These are phyloP conservation scores for Aphanoascus verrucosus DNA, from an alignment of 2,329 filamentous ascomycete species.

Conservation along the genomic window DNA sequence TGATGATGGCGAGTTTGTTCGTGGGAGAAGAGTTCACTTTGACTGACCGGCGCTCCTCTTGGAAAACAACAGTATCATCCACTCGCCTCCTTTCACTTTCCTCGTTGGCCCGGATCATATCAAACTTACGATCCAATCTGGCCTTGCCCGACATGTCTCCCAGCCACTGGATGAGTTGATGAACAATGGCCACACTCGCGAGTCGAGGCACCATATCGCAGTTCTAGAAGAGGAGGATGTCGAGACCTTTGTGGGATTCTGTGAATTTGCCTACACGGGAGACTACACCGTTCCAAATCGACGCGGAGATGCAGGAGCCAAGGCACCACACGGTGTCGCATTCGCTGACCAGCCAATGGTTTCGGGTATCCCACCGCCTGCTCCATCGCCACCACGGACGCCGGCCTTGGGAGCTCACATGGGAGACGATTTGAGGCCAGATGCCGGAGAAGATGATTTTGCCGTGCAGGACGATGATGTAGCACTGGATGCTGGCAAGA, in stretches of 20 bases:
- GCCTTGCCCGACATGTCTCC: constrained; percentile 36
- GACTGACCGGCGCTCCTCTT: constrained; percentile 5
- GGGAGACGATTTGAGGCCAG: constrained; percentile 4
- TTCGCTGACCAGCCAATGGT: constrained; percentile 11
- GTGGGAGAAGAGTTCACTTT: constrained; percentile 1
- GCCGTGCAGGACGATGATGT: constrained; percentile 9
- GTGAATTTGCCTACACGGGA: constrained; percentile 42
- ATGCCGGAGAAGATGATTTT: not conserved
- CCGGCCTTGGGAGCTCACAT: constrained; percentile 12
- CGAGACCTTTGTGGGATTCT: constrained; percentile 40
- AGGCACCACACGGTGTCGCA: constrained; percentile 1
- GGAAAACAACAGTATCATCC: constrained; percentile 29
- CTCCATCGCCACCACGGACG: constrained; percentile 23
- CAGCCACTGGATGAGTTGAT: constrained; percentile 36
- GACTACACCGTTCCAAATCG: constrained; percentile 34
- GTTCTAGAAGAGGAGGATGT: constrained; percentile 40
- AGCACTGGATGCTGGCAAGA: constrained; percentile 23
- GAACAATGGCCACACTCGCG: constrained; percentile 38
- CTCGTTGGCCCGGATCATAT: constrained; percentile 38
- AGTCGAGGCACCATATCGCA: constrained; percentile 35
- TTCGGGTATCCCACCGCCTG: constrained; percentile 22
- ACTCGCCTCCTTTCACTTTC: constrained; percentile 38
- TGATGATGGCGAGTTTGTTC: constrained; percentile 11
- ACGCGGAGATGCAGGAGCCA: constrained; percentile 8
- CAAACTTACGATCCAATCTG: constrained; percentile 39